Percentiles rank a stretch among this genome's conserved stretches.
phyloP scores from a whole-genome alignment of 352 stramenopile genomes.

The Pythium brachiatum region DNA sequence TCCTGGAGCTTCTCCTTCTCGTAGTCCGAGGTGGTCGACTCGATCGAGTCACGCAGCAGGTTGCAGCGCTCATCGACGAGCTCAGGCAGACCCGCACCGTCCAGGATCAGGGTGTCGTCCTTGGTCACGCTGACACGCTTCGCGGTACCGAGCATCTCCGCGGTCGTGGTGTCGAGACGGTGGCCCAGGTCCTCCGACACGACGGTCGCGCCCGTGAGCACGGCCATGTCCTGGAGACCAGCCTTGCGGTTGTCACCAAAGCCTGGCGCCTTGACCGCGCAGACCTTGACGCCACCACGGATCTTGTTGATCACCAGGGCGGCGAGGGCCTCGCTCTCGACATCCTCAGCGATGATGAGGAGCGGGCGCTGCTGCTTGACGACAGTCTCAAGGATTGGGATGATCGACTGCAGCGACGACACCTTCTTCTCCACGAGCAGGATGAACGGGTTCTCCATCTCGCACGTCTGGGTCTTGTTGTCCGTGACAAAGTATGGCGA shows the following conservation, averaged over 20 bases:
- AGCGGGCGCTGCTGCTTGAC: conserved; percentile 97
- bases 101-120: conserved; percentile 98
- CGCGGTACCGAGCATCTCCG: conserved; percentile 93
- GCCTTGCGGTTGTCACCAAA: conserved; percentile 99
- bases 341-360: conserved; percentile 99
- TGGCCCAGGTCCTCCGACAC: conserved; percentile 98
- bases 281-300: conserved; percentile 98
- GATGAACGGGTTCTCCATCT: conserved; percentile 99
- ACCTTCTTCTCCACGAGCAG: conserved; percentile 99
- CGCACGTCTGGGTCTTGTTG: conserved; percentile 98
- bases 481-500: conserved; percentile 99
- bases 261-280: conserved; percentile 98
- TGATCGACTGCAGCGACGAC: conserved; percentile 94
- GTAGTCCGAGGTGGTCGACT: conserved; percentile 97
- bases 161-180: conserved; percentile 96
- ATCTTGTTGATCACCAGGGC: conserved; percentile 99
- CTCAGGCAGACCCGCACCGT: conserved; percentile 92
- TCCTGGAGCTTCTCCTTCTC: conserved; percentile 99
- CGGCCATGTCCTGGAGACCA: conserved; percentile 98
- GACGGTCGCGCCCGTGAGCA: conserved; percentile 97
- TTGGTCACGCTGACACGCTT: conserved; percentile 98
- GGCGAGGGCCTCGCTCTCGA: conserved; percentile 98
- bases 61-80: conserved; percentile 96
- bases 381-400: conserved; percentile 97
- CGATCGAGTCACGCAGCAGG: conserved; percentile 94